A percentile compares a stretch with the other conserved stretches of the same genome.
phyloP scores from a whole-genome alignment of 768 basidiomycete genomes.

The Mycena epipterygia region DNA sequence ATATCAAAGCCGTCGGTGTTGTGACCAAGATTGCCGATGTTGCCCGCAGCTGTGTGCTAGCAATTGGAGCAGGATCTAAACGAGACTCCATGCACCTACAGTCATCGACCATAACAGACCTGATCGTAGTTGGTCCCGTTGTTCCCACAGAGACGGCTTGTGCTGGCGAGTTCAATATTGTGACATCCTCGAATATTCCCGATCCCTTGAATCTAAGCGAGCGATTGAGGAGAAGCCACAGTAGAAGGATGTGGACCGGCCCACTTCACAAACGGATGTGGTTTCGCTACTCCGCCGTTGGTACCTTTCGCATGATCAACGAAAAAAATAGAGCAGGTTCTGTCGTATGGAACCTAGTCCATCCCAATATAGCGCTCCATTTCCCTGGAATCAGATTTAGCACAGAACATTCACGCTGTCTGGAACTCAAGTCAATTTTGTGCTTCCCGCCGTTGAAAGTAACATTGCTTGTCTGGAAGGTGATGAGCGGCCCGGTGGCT shows the following conservation, averaged over 20 bases:
- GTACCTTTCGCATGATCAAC: slow-evolving; percentile 12
- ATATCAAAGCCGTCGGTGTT: slow-evolving; percentile 41
- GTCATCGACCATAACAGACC: slow-evolving; percentile 31
- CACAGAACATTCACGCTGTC: background rate
- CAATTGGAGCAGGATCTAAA: background rate
- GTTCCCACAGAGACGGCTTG: slow-evolving; percentile 36
- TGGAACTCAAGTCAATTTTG: slow-evolving; percentile 22
- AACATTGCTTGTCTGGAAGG: slow-evolving; percentile 27
- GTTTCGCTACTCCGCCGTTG: slow-evolving; percentile 36
- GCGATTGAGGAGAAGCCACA: background rate
- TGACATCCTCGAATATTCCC: slow-evolving; percentile 32
- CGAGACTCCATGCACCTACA: slow-evolving; percentile 4
- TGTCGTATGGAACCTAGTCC: slow-evolving; percentile 1
- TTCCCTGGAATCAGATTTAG: slow-evolving; percentile 20
- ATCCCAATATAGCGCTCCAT: slow-evolving; percentile 35
- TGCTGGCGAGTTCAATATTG: slow-evolving; percentile 31
- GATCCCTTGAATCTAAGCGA: slow-evolving; percentile 29
- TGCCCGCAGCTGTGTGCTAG: slow-evolving; percentile 29
- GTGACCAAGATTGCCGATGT: slow-evolving; percentile 29
- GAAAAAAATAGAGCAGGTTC: background rate
- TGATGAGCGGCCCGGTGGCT: slow-evolving; percentile 34
- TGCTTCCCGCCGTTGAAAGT: slow-evolving; percentile 28
- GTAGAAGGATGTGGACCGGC: background rate
- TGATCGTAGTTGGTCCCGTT: slow-evolving; percentile 19
- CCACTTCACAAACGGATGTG: slow-evolving; percentile 35